Evolutionary conservation across 2,329 filamentous ascomycete genomes (phyloP), one percentile per base, ranked within the genome.

Genomic region (Geosmithia flava): DNA sequence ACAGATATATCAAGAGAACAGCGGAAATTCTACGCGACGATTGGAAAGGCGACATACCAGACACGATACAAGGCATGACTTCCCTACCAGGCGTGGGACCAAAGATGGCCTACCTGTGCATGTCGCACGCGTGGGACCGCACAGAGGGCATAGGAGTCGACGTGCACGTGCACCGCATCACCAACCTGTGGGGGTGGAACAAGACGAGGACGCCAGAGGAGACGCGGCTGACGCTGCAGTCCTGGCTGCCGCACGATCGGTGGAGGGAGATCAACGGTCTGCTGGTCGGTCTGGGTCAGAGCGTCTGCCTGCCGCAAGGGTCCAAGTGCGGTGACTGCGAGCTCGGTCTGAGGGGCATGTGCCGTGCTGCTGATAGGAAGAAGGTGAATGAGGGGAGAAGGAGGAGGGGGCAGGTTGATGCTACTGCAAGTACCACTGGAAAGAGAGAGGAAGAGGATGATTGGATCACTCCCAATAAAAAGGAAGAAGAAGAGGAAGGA

Each of bases 251-350:
- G 2, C 76, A 66, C 51, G 87, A 95, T 46, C 81, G 78, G 58
- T 96, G 90, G 90, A 85, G 87, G 63, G 87, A 95, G 65, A 94
- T 96, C 62, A 96, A 96, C 64, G 81, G 83, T 67, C 66, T 95
- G 63, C 74, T 96, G 40, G 90, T 96, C 30, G 90, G 90, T 1
- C 73, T 95, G 52, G 90, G 90, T 0, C 90, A 96, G 73, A 87
- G 81, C 1, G 80, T 93, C 20, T 96, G 90, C 61, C 68, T 88
- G 53, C 88, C 89, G 1, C 78, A 91, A 1, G 87, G 85, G 0
- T 74, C 83, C 53, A 80, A 76, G 55, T 98, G 93, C 66, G 89
- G 87, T 17, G 83, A 93, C 45, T 98, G 93, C 66, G 84, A 85
- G 53, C 67, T 97, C 45, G 87, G 87, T 1, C 69, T 84, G 19